Evolutionary conservation across 2,329 filamentous ascomycete species (phyloP), one percentile per base, ranked within the genome.

Genomic region (Podosphaera fusca): DNA sequence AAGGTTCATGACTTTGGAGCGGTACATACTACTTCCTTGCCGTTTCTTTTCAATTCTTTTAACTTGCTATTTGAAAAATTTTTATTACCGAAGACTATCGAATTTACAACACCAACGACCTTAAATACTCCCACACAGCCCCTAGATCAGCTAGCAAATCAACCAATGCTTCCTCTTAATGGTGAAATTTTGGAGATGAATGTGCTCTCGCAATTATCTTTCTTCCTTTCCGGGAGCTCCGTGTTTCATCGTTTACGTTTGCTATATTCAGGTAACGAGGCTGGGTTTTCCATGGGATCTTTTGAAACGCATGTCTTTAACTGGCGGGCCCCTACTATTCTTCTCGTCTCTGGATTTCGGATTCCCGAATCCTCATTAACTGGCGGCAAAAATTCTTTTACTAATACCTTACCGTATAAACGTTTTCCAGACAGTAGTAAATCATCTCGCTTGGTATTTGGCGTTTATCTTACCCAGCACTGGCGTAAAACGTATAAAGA

Each of bases 261-360:
- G 1, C 71, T 88, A 0, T 88, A 87, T 65, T 82, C 80, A 1
- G 84, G 84, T 4, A 80, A 77, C 52, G 76, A 79, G 33, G 79
- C 82, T 10, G 84, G 84, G 4, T 88, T 87, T 68, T 85, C 82
- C 29, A 83, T 87, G 78, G 82, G 84, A 30, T 82, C 80, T 57
- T 87, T 87, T 60, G 81, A 87, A 65, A 76, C 80, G 29, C 82
- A 81, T 62, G 80, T 86, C 2, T 84, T 87, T 69, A 84, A 87
- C 66, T 88, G 84, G 84, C 74, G 78, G 47, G 83, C 83, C 0
- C 84, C 84, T 0, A 86, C 84, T 0, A 77, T 88, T 21, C 71
- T 88, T 9, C 73, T 88, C 1, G 79, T 87, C 1, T 77, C 78
- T 29, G 84, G 84, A 29, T 78, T 75, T 3, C 74, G 81, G 4